Conservation (phyloP, 2,329 filamentous ascomycete species). For the Albophoma yamanashiensis region DNA sequence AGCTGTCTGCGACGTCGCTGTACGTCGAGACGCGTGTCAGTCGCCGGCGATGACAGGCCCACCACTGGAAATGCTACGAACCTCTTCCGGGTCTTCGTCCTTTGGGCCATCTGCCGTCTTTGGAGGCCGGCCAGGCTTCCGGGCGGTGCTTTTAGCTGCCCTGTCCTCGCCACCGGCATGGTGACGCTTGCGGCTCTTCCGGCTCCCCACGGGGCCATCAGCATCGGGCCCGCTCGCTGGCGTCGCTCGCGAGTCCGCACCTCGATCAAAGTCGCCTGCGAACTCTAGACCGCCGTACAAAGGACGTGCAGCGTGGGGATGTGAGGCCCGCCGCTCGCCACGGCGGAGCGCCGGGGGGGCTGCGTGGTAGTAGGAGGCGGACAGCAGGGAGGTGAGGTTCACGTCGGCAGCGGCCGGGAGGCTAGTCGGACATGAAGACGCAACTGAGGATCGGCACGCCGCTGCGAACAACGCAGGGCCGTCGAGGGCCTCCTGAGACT, state of each 20-base stretch:
- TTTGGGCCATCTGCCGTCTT: not conserved
- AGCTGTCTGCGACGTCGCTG: conserved; percentile 71
- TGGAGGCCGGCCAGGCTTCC: not conserved
- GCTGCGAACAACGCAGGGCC: not conserved
- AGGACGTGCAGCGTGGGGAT: not conserved
- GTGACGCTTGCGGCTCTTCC: not conserved
- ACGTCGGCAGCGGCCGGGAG: not conserved
- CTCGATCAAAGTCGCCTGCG: not conserved
- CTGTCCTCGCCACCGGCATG: not conserved
- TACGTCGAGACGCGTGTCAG: not conserved
- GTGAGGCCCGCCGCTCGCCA: not conserved
- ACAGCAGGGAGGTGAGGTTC: not conserved
- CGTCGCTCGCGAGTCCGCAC: not conserved
- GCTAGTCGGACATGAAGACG: not conserved
- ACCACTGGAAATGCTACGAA: not conserved
- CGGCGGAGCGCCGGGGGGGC: not conserved
- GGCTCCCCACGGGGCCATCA: not conserved
- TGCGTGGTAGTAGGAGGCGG: not conserved
- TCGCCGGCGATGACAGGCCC: not conserved
- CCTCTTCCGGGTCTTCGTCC: conserved; percentile 2
- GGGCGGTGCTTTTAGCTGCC: not conserved
- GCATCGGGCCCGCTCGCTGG: not conserved
- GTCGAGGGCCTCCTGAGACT: not conserved
- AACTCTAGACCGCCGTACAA: not conserved
- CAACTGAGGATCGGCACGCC: not conserved